Evolutionary conservation across 1,284 basidiomycete species (phyloP).

Genomic region (Sporisorium reilianum): DNA sequence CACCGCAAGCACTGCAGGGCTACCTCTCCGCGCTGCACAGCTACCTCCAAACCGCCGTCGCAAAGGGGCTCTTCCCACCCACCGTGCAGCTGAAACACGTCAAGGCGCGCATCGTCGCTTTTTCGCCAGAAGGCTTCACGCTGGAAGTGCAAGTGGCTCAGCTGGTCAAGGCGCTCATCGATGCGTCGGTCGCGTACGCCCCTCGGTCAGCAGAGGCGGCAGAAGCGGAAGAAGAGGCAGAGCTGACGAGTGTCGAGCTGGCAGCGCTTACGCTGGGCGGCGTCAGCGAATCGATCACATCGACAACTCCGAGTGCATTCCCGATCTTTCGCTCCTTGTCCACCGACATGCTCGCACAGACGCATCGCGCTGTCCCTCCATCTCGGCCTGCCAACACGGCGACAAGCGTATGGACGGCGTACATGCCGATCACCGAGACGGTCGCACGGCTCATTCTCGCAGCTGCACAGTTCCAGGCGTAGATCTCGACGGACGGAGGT

Average conservation of each 20-base stretch:
- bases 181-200: constrained; percentile 11
- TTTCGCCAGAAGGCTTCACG: constrained; percentile 10
- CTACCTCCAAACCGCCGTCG: constrained; percentile 23
- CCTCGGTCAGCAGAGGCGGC: neutral
- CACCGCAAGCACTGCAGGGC: constrained; percentile 12
- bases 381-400: neutral
- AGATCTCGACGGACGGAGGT: neutral
- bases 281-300: constrained; percentile 21
- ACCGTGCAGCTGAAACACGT: constrained; percentile 22
- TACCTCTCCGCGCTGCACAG: constrained; percentile 24
- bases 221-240: neutral
- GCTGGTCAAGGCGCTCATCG: constrained; percentile 24
- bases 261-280: constrained; percentile 22
- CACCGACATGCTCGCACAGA: constrained; percentile 22
- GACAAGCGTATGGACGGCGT: constrained; percentile 20
- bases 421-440: constrained; percentile 29
- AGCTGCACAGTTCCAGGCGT: constrained; percentile 28
- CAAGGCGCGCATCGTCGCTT: constrained; percentile 18
- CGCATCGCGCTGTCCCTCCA: constrained; percentile 12
- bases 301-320: constrained; percentile 26
- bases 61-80: constrained; percentile 15
- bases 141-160: constrained; percentile 20
- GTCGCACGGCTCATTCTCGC: constrained; percentile 31
- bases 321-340: constrained; percentile 33
- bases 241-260: constrained; percentile 13